A percentile compares a stretch with the other conserved stretches of the same genome.
These are phyloP conservation scores for Takakia lepidozioides DNA, from an alignment of 225 moss, liverwort and hornwort genomes.

Conservation along the genomic window DNA sequence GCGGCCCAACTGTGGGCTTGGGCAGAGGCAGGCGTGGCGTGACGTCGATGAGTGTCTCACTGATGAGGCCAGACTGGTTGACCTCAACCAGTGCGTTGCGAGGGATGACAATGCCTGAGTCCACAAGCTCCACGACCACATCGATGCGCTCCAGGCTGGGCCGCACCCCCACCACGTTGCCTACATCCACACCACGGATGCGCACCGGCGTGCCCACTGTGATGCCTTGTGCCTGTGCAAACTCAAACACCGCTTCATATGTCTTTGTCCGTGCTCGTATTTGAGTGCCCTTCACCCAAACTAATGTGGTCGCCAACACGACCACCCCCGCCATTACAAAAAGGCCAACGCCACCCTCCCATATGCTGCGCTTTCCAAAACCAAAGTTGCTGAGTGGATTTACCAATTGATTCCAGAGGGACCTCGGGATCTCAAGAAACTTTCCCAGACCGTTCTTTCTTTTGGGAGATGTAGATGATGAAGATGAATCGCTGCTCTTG, in stretches of 20 bases:
- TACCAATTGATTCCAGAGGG: slow-evolving; percentile 54
- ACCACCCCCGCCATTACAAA: slow-evolving; percentile 71
- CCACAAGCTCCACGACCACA: slow-evolving; percentile 70
- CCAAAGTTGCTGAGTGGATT: slow-evolving; percentile 80
- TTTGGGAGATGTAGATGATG: slow-evolving; percentile 32
- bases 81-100: slow-evolving; percentile 94
- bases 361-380: slow-evolving; percentile 84
- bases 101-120: slow-evolving; percentile 78
- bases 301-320: slow-evolving; percentile 53
- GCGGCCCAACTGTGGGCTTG: slow-evolving; percentile 61
- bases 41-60: slow-evolving; percentile 89
- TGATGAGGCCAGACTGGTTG: slow-evolving; percentile 89
- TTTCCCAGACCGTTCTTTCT: slow-evolving; percentile 13
- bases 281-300: slow-evolving; percentile 87
- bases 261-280: slow-evolving; percentile 59
- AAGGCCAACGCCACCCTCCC: slow-evolving; percentile 94
- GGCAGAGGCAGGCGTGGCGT: slow-evolving; percentile 72
- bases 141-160: slow-evolving; percentile 94
- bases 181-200: slow-evolving; percentile 95
- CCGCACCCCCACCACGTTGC: slow-evolving; percentile 74
- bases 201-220: slow-evolving; percentile 93
- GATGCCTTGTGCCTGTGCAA: slow-evolving; percentile 86
- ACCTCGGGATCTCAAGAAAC: slow-evolving; percentile 28
- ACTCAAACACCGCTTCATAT: slow-evolving; percentile 80
- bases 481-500: slow-evolving; percentile 24